phyloP scores from a whole-genome alignment of 495 filamentous ascomycete species.

The Penicillium maclennaniae region DNA sequence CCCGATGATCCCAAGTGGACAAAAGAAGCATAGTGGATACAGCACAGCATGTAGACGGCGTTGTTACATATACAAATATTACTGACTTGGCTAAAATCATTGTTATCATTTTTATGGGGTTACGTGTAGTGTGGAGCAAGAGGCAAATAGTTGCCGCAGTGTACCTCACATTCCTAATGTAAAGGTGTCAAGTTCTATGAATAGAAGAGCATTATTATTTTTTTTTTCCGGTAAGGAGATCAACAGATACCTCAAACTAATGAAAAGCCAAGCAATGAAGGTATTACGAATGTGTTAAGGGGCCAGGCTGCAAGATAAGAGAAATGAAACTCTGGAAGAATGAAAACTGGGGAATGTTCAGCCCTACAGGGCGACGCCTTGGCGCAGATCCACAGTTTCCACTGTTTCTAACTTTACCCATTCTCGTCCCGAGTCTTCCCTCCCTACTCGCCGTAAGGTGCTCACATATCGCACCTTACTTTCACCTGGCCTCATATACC shows the following conservation, averaged over 20 bases:
- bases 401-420: background rate
- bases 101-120: background rate
- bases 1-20: conserved; percentile 7
- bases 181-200: too few species aligned
- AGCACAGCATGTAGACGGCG: background rate
- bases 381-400: conserved; percentile 4
- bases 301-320: background rate
- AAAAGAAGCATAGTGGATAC: conserved; percentile 14
- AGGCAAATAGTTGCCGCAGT: too few species aligned
- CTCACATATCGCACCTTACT: background rate
- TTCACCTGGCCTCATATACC: too few species aligned
- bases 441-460: background rate
- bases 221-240: too few species aligned
- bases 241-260: too few species aligned
- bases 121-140: background rate
- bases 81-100: too few species aligned
- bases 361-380: conserved; percentile 25
- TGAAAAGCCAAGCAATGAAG: too few species aligned
- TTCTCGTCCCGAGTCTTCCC: background rate
- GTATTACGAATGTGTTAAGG: background rate
- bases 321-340: background rate
- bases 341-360: conserved; percentile 10
- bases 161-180: too few species aligned
- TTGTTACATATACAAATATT: too few species aligned
- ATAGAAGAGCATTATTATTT: too few species aligned